phyloP scores from a whole-genome alignment of 176 grass and related monocot species.

The Paspalum vaginatum region DNA sequence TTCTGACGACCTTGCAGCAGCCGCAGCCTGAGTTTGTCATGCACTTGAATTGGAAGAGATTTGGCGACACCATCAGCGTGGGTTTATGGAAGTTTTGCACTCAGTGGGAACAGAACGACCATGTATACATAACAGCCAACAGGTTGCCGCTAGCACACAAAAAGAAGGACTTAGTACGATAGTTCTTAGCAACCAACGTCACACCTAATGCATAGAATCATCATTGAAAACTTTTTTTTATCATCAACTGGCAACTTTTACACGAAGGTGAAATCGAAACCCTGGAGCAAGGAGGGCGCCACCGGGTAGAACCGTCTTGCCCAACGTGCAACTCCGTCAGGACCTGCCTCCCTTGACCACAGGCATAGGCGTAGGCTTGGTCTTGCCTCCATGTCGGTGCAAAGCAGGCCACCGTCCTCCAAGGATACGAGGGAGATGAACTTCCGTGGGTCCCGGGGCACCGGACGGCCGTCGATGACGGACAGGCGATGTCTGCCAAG shows the following conservation, averaged over 20 bases:
- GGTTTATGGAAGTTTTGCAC: too few relatives aligned
- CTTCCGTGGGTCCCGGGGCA: not conserved
- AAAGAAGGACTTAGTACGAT: too few relatives aligned
- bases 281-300: not conserved
- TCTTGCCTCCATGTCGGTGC: not conserved
- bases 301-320: not conserved
- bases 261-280: not conserved
- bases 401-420: not conserved
- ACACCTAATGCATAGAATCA: too few relatives aligned
- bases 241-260: too few relatives aligned
- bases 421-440: not conserved
- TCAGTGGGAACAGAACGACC: not conserved
- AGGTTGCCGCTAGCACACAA: not conserved
- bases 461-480: not conserved
- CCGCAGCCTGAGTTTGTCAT: conserved; percentile 15
- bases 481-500: not conserved
- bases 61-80: too few relatives aligned
- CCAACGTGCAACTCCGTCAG: not conserved
- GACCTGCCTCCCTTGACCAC: not conserved
- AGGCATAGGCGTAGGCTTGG: not conserved
- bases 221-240: too few relatives aligned
- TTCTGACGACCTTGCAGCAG: not conserved
- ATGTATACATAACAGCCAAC: not conserved
- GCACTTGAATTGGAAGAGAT: not conserved
- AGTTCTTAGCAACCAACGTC: too few relatives aligned